A percentile compares a stretch with the other conserved stretches of the same genome.
phyloP scores from a whole-genome alignment of 129 eudicot genomes.

The Smallanthus sonchifolius region DNA sequence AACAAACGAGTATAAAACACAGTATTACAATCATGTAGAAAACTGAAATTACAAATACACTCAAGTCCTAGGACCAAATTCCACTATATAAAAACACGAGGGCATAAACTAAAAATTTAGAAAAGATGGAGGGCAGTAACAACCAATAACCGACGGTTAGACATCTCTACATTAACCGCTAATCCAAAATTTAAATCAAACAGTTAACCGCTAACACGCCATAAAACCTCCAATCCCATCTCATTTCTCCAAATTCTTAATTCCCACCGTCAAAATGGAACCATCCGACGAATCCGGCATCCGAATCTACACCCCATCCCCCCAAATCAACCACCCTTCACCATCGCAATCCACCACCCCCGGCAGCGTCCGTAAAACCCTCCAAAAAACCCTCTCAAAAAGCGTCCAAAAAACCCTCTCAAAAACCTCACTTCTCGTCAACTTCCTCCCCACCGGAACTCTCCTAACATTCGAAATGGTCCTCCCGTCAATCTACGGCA shows the following conservation, averaged over 20 bases:
- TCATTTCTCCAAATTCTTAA: not conserved
- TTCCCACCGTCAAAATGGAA: slow-evolving; percentile 42
- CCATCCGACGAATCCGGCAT: slow-evolving; percentile 55
- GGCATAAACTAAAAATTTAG: not conserved
- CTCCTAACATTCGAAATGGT: slow-evolving; percentile 88
- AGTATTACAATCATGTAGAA: no score
- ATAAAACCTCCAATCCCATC: not conserved
- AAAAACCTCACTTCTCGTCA: slow-evolving; percentile 79
- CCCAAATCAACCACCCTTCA: slow-evolving; percentile 25
- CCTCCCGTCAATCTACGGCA: slow-evolving; percentile 69
- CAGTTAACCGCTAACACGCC: not conserved
- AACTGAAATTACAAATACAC: no score
- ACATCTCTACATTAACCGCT: not conserved
- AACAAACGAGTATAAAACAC: no score
- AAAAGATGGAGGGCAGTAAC: not conserved
- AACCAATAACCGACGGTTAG: slow-evolving; percentile 1
- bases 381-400: slow-evolving; percentile 43
- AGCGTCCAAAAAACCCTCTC: slow-evolving; percentile 86
- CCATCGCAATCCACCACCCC: slow-evolving; percentile 27
- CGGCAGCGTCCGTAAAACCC: slow-evolving; percentile 18
- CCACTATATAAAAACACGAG: not conserved
- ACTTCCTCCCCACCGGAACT: slow-evolving; percentile 97
- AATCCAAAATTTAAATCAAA: not conserved
- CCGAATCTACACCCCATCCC: slow-evolving; percentile 63
- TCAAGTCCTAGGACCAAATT: not conserved